A percentile compares a stretch with the other conserved stretches of the same genome.
These are phyloP conservation scores for Thecaphora thlaspeos DNA, from an alignment of 1,284 basidiomycete species.

Conservation along the genomic window DNA sequence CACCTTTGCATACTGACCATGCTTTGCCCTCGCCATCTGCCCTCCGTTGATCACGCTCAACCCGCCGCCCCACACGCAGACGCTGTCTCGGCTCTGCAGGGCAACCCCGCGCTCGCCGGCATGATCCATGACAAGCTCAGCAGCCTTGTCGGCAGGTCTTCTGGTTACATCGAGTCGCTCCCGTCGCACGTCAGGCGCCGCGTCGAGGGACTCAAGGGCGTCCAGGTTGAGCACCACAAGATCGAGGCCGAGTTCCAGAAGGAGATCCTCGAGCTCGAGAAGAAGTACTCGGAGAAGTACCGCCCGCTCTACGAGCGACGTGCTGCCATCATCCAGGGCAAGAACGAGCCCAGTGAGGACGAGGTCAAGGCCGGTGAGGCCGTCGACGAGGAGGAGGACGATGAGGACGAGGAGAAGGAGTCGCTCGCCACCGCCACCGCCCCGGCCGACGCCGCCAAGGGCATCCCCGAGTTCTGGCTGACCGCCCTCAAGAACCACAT, in stretches of 20 bases:
- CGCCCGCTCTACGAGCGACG: constrained; percentile 86
- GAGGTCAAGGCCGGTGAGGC: constrained; percentile 79
- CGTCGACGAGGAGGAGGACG: constrained; percentile 64
- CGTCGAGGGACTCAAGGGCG: constrained; percentile 88
- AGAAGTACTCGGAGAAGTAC: constrained; percentile 88
- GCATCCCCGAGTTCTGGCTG: constrained; percentile 96
- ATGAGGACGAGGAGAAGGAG: constrained; percentile 59
- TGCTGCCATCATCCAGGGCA: constrained; percentile 77
- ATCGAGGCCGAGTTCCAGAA: constrained; percentile 94
- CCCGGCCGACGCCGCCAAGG: constrained; percentile 61
- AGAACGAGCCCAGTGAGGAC: constrained; percentile 71
- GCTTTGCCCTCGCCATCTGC: no score
- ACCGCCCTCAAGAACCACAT: constrained; percentile 90
- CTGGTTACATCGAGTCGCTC: constrained; percentile 82
- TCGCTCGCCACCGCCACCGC: constrained; percentile 59
- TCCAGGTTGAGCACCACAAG: constrained; percentile 89
- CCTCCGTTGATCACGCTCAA: no score
- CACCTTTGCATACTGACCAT: no score
- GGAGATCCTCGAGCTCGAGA: constrained; percentile 93
- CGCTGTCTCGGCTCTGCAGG: constrained; percentile 37
- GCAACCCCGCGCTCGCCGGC: constrained; percentile 57
- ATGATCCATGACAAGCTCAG: constrained; percentile 63
- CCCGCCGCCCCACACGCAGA: no score
- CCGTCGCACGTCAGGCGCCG: constrained; percentile 78
- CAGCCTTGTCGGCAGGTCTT: constrained; percentile 73